Base-by-base conservation (phyloP, 2,329 filamentous ascomycete genomes). In the Pestalotiopsis sp. region DNA sequence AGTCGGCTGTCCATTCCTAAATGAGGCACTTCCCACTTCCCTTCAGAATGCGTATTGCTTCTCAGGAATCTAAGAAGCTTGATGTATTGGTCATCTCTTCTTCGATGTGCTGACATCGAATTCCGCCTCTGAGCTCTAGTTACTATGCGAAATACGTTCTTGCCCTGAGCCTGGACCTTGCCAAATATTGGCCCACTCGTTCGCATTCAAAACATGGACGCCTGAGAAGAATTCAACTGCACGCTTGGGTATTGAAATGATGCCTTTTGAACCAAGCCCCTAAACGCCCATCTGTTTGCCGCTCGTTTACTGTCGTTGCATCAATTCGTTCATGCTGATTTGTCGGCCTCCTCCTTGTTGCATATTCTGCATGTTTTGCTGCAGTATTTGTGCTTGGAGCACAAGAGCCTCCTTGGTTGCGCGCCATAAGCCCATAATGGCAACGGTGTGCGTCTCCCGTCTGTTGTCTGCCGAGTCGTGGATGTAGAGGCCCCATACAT, bases 401-500 rank as follows among this genome's bases (percentile, higher is more conserved):
- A 36, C 49, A 12, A 14, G 36, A 11, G 52, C 52, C 6, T 73
- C 71, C 13, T 76, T 76, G 11, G 77, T 71, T 59, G 74, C 73
- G 25, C 73, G 71, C 82, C 85, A 85, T 39, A 80, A 80, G 66
- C 82, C 80, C 57, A 81, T 75, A 7, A 87, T 84, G 13, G 77
- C 80, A 66, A 83, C 83, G 64, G 78, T 73, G 65, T 80, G 61
- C 12, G 39, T 52, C 14, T 36, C 76, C 62, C 84, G 77, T 38
- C 83, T 85, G 70, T 82, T 80, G 60, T 81, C 81, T 70, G 80
- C 78, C 72, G 85, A 84, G 66, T 84, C 83, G 76, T 89, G 85
- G 69, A 89, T 86, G 83, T 84, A 89, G 5, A 90, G 75, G 2
- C 86, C 87, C 63, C 89, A 73, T 2, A 87, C 83, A 70, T 82